phyloP scores from a whole-genome alignment of 768 basidiomycete genomes.

The Boletus huronensis region DNA sequence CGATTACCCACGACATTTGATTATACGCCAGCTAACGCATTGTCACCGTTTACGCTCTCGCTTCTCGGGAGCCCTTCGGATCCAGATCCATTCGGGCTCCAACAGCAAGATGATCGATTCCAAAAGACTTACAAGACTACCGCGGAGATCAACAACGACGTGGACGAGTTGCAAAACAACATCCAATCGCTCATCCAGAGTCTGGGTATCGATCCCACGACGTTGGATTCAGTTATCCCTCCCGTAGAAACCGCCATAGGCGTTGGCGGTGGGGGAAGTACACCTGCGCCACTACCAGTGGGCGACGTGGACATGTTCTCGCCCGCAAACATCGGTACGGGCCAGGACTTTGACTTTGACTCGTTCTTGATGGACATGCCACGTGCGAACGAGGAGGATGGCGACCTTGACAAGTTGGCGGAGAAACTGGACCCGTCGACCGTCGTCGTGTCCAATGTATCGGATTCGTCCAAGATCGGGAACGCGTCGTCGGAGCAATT shows the following conservation, averaged over 20 bases:
- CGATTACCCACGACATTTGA: slow-evolving; percentile 20
- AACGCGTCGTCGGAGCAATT: slow-evolving; percentile 36
- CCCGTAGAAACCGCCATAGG: slow-evolving; percentile 10
- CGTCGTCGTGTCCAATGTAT: slow-evolving; percentile 27
- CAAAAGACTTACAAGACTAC: slow-evolving; percentile 58
- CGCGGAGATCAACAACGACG: slow-evolving; percentile 66
- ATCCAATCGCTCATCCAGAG: slow-evolving; percentile 71
- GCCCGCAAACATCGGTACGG: neutral
- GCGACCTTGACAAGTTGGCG: slow-evolving; percentile 34
- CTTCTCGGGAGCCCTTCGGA: slow-evolving; percentile 26
- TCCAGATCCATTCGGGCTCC: slow-evolving; percentile 31
- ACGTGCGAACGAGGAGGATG: slow-evolving; percentile 27
- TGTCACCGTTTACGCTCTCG: slow-evolving; percentile 24
- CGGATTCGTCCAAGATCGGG: slow-evolving; percentile 28
- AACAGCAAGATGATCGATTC: slow-evolving; percentile 41
- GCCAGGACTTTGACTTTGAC: slow-evolving; percentile 38
- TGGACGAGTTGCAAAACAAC: slow-evolving; percentile 62
- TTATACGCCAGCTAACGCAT: slow-evolving; percentile 20
- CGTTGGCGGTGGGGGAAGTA: slow-evolving; percentile 6
- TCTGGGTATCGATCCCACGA: slow-evolving; percentile 58
- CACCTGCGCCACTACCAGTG: neutral
- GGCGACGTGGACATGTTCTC: slow-evolving; percentile 22
- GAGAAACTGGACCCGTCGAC: slow-evolving; percentile 32
- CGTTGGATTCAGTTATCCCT: slow-evolving; percentile 14
- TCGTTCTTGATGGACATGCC: slow-evolving; percentile 40